Evolutionary conservation across 2,329 filamentous ascomycete genomes (phyloP).

Genomic region (Fusarium nematophilum): DNA sequence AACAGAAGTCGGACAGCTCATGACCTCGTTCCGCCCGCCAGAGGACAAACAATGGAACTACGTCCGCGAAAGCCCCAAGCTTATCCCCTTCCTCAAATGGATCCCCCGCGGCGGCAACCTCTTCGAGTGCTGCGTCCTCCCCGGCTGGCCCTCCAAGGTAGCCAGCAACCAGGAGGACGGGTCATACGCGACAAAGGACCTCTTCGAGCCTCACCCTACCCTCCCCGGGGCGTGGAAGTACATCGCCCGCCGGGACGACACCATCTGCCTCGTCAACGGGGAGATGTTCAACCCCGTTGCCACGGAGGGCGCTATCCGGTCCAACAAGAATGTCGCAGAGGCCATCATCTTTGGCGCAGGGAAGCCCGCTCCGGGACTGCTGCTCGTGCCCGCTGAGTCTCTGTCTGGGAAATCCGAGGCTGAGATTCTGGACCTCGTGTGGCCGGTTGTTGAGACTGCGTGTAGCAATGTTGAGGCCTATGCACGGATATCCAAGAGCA

Average conservation of each 20-base stretch:
- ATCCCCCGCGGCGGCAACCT: too few species aligned
- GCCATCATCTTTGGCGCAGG: slow-evolving; percentile 68
- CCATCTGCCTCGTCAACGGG: slow-evolving; percentile 58
- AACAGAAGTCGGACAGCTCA: slow-evolving; percentile 41
- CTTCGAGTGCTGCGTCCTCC: slow-evolving; percentile 52
- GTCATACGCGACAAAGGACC: slow-evolving; percentile 58
- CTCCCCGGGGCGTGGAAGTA: slow-evolving; percentile 59
- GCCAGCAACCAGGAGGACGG: slow-evolving; percentile 52
- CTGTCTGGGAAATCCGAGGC: slow-evolving; percentile 15
- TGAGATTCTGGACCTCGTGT: slow-evolving; percentile 47
- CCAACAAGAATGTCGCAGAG: slow-evolving; percentile 64
- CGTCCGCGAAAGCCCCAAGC: slow-evolving; percentile 27
- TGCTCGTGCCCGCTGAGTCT: slow-evolving; percentile 3
- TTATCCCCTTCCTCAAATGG: slow-evolving; percentile 21
- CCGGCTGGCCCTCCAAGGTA: slow-evolving; percentile 52
- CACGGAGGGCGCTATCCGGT: slow-evolving; percentile 65
- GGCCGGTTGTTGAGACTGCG: slow-evolving; percentile 49
- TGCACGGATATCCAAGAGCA: slow-evolving; percentile 61
- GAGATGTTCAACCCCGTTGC: slow-evolving; percentile 60
- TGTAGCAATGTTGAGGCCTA: slow-evolving; percentile 48
- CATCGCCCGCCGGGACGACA: slow-evolving; percentile 57
- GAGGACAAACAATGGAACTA: slow-evolving; percentile 43
- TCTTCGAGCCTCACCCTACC: slow-evolving; percentile 55
- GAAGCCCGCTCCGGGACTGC: slow-evolving; percentile 60
- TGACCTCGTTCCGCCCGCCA: slow-evolving; percentile 39